These are phyloP conservation scores for Leccinum sublutescens DNA, from an alignment of 768 basidiomycete species.

Conservation along the genomic window DNA sequence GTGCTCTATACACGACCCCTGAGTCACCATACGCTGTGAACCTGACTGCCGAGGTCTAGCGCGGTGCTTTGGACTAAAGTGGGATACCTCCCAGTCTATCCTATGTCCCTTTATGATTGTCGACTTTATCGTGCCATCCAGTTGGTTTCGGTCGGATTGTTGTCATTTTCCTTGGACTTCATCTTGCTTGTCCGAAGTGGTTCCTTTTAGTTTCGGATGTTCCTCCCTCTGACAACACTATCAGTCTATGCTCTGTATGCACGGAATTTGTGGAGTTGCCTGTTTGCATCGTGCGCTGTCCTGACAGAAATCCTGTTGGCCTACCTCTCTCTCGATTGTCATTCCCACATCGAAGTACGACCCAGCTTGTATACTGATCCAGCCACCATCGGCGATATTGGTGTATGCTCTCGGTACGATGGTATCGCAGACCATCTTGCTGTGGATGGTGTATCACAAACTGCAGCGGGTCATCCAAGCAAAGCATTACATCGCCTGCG, in stretches of 20 bases:
- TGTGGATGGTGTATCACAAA: constrained; percentile 20
- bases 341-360: constrained; percentile 15
- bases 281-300: constrained; percentile 6
- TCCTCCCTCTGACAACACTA: not conserved
- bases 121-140: constrained; percentile 12
- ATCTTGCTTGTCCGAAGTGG: constrained; percentile 26
- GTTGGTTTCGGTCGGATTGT: constrained; percentile 6
- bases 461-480: not conserved
- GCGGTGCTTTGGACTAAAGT: constrained; percentile 5
- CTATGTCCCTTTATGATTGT: constrained; percentile 8
- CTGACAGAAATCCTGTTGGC: constrained; percentile 11
- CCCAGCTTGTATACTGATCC: constrained; percentile 9
- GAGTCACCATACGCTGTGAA: not conserved
- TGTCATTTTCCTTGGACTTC: constrained; percentile 19
- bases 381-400: constrained; percentile 1
- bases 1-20: too few relatives aligned
- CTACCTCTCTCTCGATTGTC: not conserved
- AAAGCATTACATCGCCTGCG: constrained; percentile 7
- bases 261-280: not conserved
- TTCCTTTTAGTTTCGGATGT: not conserved
- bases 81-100: not conserved
- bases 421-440: constrained; percentile 14
- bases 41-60: constrained; percentile 6
- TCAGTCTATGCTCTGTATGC: constrained; percentile 23
- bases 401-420: constrained; percentile 9